phyloP scores from a whole-genome alignment of 148 eudicot species.

The Talinum fruticosum region DNA sequence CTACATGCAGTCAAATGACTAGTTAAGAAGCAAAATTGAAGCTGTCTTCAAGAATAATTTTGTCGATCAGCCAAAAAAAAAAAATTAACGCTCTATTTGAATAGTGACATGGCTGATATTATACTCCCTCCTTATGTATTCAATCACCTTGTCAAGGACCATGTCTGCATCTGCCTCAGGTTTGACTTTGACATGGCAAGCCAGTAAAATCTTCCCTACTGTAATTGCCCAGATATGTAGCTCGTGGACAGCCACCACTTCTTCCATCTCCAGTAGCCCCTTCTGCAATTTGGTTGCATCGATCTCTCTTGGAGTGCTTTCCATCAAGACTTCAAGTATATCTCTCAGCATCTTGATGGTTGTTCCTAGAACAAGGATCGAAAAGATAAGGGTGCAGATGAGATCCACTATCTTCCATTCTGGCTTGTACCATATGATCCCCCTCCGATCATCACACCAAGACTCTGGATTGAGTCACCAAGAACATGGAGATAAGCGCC shows the following conservation, averaged over 20 bases:
- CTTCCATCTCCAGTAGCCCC: constrained; percentile 74
- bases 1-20: constrained; percentile 15
- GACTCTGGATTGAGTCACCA: constrained; percentile 90
- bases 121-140: constrained; percentile 68
- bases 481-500: constrained; percentile 95
- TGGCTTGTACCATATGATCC: constrained; percentile 89
- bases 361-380: constrained; percentile 67
- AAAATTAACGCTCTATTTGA: constrained; percentile 65
- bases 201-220: constrained; percentile 75
- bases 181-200: constrained; percentile 81
- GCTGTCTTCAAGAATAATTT: constrained; percentile 12
- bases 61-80: not conserved
- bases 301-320: constrained; percentile 93
- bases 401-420: constrained; percentile 88
- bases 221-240: constrained; percentile 97
- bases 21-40: constrained; percentile 1
- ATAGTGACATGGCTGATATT: constrained; percentile 91
- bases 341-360: constrained; percentile 76
- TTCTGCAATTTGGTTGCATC: constrained; percentile 76
- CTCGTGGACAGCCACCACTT: constrained; percentile 85
- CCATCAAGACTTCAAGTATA: constrained; percentile 88
- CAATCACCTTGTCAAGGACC: constrained; percentile 81
- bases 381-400: constrained; percentile 84
- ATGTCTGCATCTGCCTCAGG: constrained; percentile 82
- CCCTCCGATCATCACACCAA: constrained; percentile 97